A percentile compares a stretch with the other conserved stretches of the same genome.
phyloP scores from a whole-genome alignment of 306 rosid species.

The Rosa chinensis region DNA sequence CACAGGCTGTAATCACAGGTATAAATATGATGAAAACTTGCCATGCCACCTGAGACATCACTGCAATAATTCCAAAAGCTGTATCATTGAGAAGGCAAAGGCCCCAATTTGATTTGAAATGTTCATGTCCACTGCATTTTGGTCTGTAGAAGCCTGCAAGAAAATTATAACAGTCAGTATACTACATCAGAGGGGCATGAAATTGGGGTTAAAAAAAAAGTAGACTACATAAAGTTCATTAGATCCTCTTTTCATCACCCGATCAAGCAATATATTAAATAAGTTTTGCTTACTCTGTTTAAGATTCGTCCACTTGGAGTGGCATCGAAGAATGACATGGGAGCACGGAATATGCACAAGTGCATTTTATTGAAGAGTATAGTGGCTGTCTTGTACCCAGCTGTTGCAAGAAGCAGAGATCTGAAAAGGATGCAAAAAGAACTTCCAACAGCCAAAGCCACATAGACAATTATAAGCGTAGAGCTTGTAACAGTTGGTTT shows the following conservation, averaged over 20 bases:
- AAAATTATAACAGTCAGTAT: background rate
- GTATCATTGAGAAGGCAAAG: constrained; percentile 53
- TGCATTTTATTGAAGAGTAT: constrained; percentile 81
- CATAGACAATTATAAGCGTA: constrained; percentile 56
- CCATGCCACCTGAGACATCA: constrained; percentile 87
- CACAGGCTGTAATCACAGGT: constrained; percentile 57
- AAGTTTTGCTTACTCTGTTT: constrained; percentile 56
- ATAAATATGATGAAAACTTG: constrained; percentile 72
- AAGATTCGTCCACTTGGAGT: constrained; percentile 87
- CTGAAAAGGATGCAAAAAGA: constrained; percentile 57
- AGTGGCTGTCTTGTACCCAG: constrained; percentile 71
- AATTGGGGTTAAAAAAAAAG: background rate
- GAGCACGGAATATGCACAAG: constrained; percentile 67
- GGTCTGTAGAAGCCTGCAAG: constrained; percentile 77
- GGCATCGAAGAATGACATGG: constrained; percentile 89
- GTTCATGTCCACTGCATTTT: constrained; percentile 58
- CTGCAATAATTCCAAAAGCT: constrained; percentile 72
- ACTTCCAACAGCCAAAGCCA: constrained; percentile 69
- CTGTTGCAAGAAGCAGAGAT: constrained; percentile 44
- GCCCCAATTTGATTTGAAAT: constrained; percentile 44
- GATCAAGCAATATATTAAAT: background rate
- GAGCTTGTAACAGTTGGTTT: constrained; percentile 46
- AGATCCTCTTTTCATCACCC: background rate
- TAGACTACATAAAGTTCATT: no score
- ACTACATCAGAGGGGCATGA: background rate